These are phyloP conservation scores for Geoglossum cookeanum DNA, from an alignment of 2,329 filamentous ascomycete genomes.

Conservation along the genomic window DNA sequence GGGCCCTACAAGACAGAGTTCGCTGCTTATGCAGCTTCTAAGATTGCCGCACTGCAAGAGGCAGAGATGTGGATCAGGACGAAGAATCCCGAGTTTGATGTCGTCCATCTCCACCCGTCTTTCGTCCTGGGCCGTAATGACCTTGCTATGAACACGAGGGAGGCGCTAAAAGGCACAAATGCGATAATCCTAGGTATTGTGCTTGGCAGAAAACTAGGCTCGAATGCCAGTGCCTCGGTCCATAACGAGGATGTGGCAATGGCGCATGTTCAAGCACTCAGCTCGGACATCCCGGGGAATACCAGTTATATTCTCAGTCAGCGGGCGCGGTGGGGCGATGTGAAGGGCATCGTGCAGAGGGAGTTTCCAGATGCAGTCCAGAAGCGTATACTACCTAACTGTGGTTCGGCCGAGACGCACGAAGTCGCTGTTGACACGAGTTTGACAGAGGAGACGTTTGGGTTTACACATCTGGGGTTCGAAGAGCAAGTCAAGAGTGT, in stretches of 20 bases:
- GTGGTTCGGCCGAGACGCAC: slow-evolving; percentile 15
- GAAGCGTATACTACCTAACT: slow-evolving; percentile 15
- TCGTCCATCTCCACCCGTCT: slow-evolving; percentile 37
- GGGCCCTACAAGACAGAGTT: slow-evolving; percentile 16
- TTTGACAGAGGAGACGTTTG: slow-evolving; percentile 18
- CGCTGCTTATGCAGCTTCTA: slow-evolving; percentile 9
- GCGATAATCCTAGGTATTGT: neutral
- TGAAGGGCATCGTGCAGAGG: slow-evolving; percentile 19
- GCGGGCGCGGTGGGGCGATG: slow-evolving; percentile 21
- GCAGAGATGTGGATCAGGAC: slow-evolving; percentile 14
- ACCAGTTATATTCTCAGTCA: slow-evolving; percentile 18
- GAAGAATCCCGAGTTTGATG: slow-evolving; percentile 23
- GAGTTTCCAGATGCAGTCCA: slow-evolving; percentile 16
- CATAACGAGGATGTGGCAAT: slow-evolving; percentile 23
- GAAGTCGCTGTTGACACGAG: slow-evolving; percentile 15
- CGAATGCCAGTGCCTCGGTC: slow-evolving; percentile 16
- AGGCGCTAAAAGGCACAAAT: slow-evolving; percentile 21
- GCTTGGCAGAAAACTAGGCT: slow-evolving; percentile 8
- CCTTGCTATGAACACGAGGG: neutral
- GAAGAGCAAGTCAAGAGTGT: slow-evolving; percentile 20
- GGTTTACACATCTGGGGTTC: slow-evolving; percentile 16
- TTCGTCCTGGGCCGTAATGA: slow-evolving; percentile 31
- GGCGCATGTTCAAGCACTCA: slow-evolving; percentile 21
- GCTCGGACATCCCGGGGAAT: slow-evolving; percentile 16
- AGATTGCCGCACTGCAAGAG: slow-evolving; percentile 12